Evolutionary conservation across 148 eudicot species (phyloP), one percentile per base, ranked within the genome.

Genomic region (Camellia lanceoleosa): DNA sequence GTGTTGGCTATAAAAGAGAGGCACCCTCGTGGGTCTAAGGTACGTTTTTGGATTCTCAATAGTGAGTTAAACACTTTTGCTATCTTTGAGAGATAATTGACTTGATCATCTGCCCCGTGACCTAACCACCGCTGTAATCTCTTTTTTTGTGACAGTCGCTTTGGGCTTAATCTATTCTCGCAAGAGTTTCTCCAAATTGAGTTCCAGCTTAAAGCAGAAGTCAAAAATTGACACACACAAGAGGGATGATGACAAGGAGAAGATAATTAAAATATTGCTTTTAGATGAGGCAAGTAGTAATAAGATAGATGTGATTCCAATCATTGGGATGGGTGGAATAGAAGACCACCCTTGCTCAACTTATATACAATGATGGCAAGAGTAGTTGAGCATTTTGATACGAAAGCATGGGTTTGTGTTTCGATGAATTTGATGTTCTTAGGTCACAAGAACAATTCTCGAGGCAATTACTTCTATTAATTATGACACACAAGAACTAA

Each of bases 271-370:
- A 8, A 3, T 79, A 16, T 60, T 71, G 44, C 20, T 59, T 49
- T 19, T 23, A 0, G 54, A 5, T 49, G 76, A 60, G 10, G 23
- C 11, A 13, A 61, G 2, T 20, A 58, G 38, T 3, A 10, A 30
- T 12, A 19, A 10, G n/a, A 30, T 54, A 18, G 5, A 3, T 43
- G 67, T 76, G 12, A 16, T 81, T 11, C 54, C 82, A 19, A 19
- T 84, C 14, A 72, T 74, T 2, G 87, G 87, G 18, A 44, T 74
- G 47, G 60, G 65, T 13, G 87, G 87, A 4, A 14, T 81, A 7
- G 87, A 84, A 84, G 30, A 84, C 86, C 2, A 80, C 86, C n/a
- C 72, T 84, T 3, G 20, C 18, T 14, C 51, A 43, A 68, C 47
- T 43, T 42, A 81, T 83, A 47, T 81, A 58, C 42, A 70, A 76